These are phyloP conservation scores for Hyaloscypha hepaticicola DNA, from an alignment of 495 filamentous ascomycete genomes.

Conservation along the genomic window DNA sequence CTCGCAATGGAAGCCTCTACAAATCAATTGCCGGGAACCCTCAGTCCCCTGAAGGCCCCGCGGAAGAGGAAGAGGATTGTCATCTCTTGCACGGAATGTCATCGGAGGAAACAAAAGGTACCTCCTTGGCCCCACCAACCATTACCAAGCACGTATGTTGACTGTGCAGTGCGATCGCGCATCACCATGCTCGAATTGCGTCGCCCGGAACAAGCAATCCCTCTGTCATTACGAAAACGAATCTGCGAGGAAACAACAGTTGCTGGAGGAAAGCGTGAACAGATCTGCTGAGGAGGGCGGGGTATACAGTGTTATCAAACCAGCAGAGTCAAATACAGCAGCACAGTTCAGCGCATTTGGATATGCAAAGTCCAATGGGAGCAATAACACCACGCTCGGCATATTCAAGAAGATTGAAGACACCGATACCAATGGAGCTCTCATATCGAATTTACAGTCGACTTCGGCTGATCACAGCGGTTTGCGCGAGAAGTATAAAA, in stretches of 20 bases:
- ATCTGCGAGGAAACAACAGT: conserved; percentile 43
- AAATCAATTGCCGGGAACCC: conserved; percentile 8
- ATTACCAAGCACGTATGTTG: conserved; percentile 1
- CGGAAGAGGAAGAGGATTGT: conserved; percentile 59
- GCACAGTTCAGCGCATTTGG: conserved; percentile 42
- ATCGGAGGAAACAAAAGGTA: conserved; percentile 63
- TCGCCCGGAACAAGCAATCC: conserved; percentile 48
- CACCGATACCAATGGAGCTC: conserved; percentile 23
- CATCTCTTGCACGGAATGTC: conserved; percentile 63
- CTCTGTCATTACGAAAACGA: conserved; percentile 52
- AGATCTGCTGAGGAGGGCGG: conserved; percentile 4
- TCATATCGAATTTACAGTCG: conserved; percentile 25
- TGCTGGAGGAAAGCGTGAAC: conserved; percentile 31
- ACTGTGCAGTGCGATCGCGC: conserved; percentile 55
- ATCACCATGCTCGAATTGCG: conserved; percentile 61
- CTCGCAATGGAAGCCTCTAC: conserved; percentile 13
- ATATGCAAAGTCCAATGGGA: conserved; percentile 43
- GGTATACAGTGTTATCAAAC: conserved; percentile 11
- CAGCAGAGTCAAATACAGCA: conserved; percentile 26
- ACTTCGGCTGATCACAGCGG: conserved; percentile 33
- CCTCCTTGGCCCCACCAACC: neutral
- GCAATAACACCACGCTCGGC: conserved; percentile 44
- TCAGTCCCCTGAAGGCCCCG: conserved; percentile 27
- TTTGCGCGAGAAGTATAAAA: conserved; percentile 50
- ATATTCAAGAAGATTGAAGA: conserved; percentile 51